Conservation (phyloP, 1,139 yeast species). For the Taiozyma sp. region DNA sequence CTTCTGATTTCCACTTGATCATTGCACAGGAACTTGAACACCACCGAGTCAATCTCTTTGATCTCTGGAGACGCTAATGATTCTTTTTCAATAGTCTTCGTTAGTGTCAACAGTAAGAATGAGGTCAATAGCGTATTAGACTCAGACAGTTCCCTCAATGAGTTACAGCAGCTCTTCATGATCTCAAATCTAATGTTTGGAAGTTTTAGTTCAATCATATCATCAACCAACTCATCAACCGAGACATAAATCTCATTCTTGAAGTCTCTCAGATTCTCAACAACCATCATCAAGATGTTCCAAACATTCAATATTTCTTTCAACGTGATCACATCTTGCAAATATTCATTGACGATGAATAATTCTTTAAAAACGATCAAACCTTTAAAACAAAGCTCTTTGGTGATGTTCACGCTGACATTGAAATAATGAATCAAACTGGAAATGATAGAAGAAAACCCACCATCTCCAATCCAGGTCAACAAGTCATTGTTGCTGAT, state of each 20-base stretch:
- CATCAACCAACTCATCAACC: slow-evolving; percentile 21
- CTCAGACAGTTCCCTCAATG: slow-evolving; percentile 7
- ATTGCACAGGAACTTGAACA: slow-evolving; percentile 29
- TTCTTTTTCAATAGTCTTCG: slow-evolving; percentile 17
- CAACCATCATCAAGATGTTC: slow-evolving; percentile 18
- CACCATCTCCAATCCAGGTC: slow-evolving; percentile 17
- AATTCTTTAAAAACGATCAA: slow-evolving; percentile 21
- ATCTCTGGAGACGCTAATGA: slow-evolving; percentile 20
- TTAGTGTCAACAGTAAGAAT: slow-evolving; percentile 15
- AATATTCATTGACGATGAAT: slow-evolving; percentile 14
- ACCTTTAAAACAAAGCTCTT: slow-evolving; percentile 21
- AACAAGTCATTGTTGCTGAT: slow-evolving; percentile 9
- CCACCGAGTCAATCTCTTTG: slow-evolving; percentile 28
- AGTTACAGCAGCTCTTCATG: slow-evolving; percentile 11
- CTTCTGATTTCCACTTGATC: slow-evolving; percentile 39
- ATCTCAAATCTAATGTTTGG: slow-evolving; percentile 7
- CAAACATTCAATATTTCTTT: slow-evolving; percentile 13
- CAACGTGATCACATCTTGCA: slow-evolving; percentile 7
- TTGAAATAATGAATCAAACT: slow-evolving; percentile 17
- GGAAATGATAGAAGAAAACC: slow-evolving; percentile 11
- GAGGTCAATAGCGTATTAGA: slow-evolving; percentile 6
- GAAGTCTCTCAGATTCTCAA: slow-evolving; percentile 19
- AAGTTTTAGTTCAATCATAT: slow-evolving; percentile 11
- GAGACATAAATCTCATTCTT: slow-evolving; percentile 20
- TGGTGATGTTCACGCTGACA: slow-evolving; percentile 18